Conservation (phyloP, 805 yeast genomes). For the Kuraishia capsulata region DNA sequence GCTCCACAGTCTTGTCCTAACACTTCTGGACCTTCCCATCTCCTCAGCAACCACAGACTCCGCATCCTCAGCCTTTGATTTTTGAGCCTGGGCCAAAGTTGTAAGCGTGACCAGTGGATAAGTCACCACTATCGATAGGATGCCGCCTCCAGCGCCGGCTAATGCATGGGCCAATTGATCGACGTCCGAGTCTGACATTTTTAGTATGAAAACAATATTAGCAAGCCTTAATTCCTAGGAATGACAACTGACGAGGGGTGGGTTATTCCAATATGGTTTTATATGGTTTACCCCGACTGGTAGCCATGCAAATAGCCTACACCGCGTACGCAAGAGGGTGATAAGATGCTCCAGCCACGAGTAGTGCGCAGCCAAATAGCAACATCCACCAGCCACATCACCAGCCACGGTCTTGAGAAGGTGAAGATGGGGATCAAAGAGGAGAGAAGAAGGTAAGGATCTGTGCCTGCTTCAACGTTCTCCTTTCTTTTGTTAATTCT, state of each 20-base stretch:
- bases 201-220: background rate
- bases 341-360: background rate
- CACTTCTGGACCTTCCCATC: conserved; percentile 14
- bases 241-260: background rate
- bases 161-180: conserved; percentile 77
- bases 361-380: background rate
- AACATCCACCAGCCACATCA: too few species aligned
- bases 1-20: conserved; percentile 4
- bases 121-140: conserved; percentile 76
- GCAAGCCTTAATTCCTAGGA: background rate
- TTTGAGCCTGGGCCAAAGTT: conserved; percentile 74
- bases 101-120: conserved; percentile 85
- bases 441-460: too few species aligned
- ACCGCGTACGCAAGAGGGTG: background rate
- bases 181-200: conserved; percentile 22
- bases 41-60: conserved; percentile 14
- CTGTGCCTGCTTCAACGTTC: too few species aligned
- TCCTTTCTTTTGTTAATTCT: too few species aligned
- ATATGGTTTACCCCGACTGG: too few species aligned
- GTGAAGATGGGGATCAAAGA: too few species aligned
- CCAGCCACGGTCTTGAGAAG: too few species aligned
- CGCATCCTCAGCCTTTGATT: conserved; percentile 10
- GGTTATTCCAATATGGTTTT: too few species aligned
- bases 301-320: background rate
- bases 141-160: conserved; percentile 93